Conservation (phyloP, 2,329 filamentous ascomycete genomes). For the Chalara sp. region DNA sequence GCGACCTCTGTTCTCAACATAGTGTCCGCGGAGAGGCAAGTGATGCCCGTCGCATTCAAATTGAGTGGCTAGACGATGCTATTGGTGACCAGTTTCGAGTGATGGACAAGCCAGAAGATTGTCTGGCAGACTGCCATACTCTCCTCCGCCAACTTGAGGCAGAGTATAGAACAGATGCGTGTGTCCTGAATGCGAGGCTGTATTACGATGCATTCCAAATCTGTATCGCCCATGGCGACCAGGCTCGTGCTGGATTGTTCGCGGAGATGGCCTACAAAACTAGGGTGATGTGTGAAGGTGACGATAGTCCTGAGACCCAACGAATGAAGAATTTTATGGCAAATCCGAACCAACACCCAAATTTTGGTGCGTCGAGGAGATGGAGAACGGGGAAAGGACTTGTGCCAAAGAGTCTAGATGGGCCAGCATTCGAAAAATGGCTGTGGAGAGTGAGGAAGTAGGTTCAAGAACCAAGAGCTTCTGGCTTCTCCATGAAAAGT, state of each 20-base stretch:
- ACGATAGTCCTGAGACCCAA: constrained; percentile 29
- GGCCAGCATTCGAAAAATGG: constrained; percentile 9
- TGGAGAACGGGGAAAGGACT: constrained; percentile 2
- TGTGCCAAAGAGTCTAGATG: constrained; percentile 4
- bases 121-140: constrained; percentile 22
- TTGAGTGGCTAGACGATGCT: constrained; percentile 24
- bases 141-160: constrained; percentile 22
- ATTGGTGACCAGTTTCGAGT: constrained; percentile 24
- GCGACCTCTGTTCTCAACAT: constrained; percentile 20
- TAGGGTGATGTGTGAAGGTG: constrained; percentile 30
- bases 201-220: constrained; percentile 38
- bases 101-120: constrained; percentile 16
- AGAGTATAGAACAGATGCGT: constrained; percentile 12
- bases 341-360: constrained; percentile 1
- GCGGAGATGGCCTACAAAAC: constrained; percentile 29
- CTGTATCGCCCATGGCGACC: constrained; percentile 32
- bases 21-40: constrained; percentile 19
- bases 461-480: too few relatives aligned
- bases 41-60: constrained; percentile 23
- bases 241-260: constrained; percentile 35
- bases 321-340: constrained; percentile 7
- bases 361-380: constrained; percentile 3
- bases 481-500: too few relatives aligned
- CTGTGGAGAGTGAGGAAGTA: constrained; percentile 5
- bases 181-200: constrained; percentile 19